Evolutionary conservation across 2,329 filamentous ascomycete genomes (phyloP).

Genomic region (Trichoderma polysporum): DNA sequence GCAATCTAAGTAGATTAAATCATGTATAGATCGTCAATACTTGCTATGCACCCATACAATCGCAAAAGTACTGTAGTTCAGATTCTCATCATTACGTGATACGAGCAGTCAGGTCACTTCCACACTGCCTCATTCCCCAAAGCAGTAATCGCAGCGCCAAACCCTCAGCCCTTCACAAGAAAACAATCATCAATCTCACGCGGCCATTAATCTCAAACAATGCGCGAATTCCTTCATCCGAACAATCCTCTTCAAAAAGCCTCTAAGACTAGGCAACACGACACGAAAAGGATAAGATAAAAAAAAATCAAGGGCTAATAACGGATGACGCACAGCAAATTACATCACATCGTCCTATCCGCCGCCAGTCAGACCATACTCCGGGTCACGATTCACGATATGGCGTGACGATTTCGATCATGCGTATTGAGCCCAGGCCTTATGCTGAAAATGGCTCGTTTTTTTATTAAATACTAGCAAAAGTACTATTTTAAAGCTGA

Average conservation of each 20-base stretch:
- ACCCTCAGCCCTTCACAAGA: neutral
- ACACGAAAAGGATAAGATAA: neutral
- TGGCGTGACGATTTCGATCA: constrained; percentile 14
- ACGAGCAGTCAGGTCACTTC: neutral
- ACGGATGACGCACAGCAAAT: neutral
- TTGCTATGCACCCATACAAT: too few relatives aligned
- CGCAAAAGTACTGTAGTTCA: neutral
- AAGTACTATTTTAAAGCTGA: too few relatives aligned
- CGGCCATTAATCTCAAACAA: neutral
- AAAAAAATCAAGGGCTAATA: neutral
- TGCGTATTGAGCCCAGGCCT: constrained; percentile 7
- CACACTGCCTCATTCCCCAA: neutral
- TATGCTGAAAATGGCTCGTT: constrained; percentile 7
- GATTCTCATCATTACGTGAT: neutral
- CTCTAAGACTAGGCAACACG: neutral
- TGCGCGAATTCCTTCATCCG: neutral
- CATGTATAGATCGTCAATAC: neutral
- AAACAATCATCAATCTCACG: neutral
- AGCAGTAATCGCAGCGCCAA: neutral
- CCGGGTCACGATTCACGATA: neutral
- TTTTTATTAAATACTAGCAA: neutral
- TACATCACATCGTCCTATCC: constrained; percentile 16
- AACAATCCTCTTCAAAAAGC: neutral
- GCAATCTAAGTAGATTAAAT: neutral
- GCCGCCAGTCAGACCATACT: constrained; percentile 13